Conservation (phyloP, 2,329 filamentous ascomycete genomes). For the Calonectria pauciramosa region DNA sequence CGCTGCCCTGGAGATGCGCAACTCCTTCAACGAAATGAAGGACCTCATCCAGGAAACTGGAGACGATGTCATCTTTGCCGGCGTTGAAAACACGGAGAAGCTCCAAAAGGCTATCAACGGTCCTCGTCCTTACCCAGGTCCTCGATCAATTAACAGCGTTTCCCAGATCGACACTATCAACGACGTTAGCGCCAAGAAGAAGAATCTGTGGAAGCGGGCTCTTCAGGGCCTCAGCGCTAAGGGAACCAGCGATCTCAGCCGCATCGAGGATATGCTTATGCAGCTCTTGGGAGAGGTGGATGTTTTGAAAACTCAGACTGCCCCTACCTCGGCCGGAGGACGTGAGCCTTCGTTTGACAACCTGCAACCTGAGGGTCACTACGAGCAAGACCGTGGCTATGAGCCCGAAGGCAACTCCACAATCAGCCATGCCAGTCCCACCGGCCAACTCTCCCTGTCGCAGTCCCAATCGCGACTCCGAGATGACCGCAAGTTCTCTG, state of each 20-base stretch:
- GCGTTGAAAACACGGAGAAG: conserved; percentile 89
- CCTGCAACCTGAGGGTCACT: conserved; percentile 72
- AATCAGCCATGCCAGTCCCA: conserved; percentile 79
- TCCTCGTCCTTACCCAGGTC: conserved; percentile 84
- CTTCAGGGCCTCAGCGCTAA: conserved; percentile 90
- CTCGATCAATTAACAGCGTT: conserved; percentile 70
- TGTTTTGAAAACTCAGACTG: conserved; percentile 76
- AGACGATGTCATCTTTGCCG: conserved; percentile 88
- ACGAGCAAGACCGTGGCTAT: conserved; percentile 80
- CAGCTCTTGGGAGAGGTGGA: conserved; percentile 95
- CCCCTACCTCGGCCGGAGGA: conserved; percentile 58
- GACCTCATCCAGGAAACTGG: conserved; percentile 86
- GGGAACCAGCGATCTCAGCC: conserved; percentile 87
- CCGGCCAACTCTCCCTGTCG: conserved; percentile 78
- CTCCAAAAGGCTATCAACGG: conserved; percentile 87
- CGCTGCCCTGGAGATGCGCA: conserved; percentile 96
- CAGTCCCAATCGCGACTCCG: conserved; percentile 61
- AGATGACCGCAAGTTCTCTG: conserved; percentile 72
- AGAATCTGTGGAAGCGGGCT: conserved; percentile 95
- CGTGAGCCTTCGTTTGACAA: conserved; percentile 77
- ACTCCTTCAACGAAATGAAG: conserved; percentile 95
- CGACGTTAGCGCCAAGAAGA: conserved; percentile 80
- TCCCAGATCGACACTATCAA: conserved; percentile 70
- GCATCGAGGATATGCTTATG: conserved; percentile 93
- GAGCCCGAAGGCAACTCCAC: conserved; percentile 85